A percentile compares a stretch with the other conserved stretches of the same genome.
Evolutionary conservation across 139 green algal species (phyloP).

Genomic region (Asterochloris erici): DNA sequence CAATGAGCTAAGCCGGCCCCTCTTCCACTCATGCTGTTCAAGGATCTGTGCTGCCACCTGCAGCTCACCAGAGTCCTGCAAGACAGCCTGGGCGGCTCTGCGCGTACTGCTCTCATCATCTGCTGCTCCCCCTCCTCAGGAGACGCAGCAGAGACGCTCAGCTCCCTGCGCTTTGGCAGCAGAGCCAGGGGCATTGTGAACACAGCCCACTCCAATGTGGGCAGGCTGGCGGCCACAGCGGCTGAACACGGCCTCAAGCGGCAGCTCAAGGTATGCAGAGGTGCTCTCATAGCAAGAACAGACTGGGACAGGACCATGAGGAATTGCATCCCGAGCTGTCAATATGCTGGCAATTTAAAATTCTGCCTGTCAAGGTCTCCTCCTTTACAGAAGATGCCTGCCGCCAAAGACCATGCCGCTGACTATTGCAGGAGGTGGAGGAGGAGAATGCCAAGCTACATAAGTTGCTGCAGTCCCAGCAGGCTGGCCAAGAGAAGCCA

Average conservation of each 20-base stretch:
- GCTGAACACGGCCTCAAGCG: not conserved
- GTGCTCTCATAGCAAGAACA: too few relatives aligned
- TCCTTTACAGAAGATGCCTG: too few relatives aligned
- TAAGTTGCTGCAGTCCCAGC: too few relatives aligned
- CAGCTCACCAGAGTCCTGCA: slow-evolving; percentile 38
- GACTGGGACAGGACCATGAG: too few relatives aligned
- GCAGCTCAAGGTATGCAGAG: slow-evolving; percentile 6
- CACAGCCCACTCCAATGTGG: slow-evolving; percentile 29
- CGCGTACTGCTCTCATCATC: slow-evolving; percentile 72
- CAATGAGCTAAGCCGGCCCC: not conserved
- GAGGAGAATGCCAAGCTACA: too few relatives aligned
- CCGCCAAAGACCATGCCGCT: too few relatives aligned
- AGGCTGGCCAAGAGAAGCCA: too few relatives aligned
- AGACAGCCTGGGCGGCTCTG: slow-evolving; percentile 69
- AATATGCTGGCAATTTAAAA: too few relatives aligned
- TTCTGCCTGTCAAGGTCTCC: too few relatives aligned
- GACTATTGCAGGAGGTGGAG: too few relatives aligned
- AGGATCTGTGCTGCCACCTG: not conserved
- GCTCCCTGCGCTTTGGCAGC: slow-evolving; percentile 59
- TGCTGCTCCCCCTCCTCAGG: slow-evolving; percentile 62
- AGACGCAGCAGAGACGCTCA: slow-evolving; percentile 75
- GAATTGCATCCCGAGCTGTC: too few relatives aligned
- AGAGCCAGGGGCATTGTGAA: slow-evolving; percentile 59
- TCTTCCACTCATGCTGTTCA: not conserved
- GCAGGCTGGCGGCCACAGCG: not conserved